Base-by-base conservation (phyloP, 2,329 filamentous ascomycete genomes). In the Elsinoe australis region DNA sequence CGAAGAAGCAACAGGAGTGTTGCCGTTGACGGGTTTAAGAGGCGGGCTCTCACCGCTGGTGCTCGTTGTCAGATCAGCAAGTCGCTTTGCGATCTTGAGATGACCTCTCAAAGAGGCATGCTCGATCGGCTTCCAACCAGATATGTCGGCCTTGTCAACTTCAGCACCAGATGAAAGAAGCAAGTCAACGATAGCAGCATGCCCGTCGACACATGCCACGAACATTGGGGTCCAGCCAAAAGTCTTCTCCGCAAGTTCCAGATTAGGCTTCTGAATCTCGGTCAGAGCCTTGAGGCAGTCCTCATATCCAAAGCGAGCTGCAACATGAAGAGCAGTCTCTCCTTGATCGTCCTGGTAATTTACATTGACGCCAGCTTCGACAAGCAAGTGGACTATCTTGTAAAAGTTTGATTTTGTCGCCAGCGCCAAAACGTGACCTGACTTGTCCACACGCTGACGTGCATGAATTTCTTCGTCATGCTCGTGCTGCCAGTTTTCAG, bases 171-270 rank as follows among this genome's bases (percentile, higher is more conserved):
- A 83, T 41, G 83, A 77, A 32, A 94, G 76, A 3, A 98, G 73
- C 18, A 92, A 71, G 59, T 88, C 76, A 0, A 85, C 85, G 32
- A 95, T 79, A 0, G 75, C 67, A 8, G 87, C 65, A 54, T 88
- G 83, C 0, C 90, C 90, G 59, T 98, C 89, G 2, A 96, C 90
- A 47, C 85, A 86, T 7, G 90, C 87, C 54, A 95, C 84, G 60
- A 95, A 92, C 9, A 98, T 71, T n/a, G 92, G 87, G 1, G 92
- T 95, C 90, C 92, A 98, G 2, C 83, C 80, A 61, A 94, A 96
- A 0, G 84, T 83, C 47, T 83, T 85, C 61, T 98, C 92, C 0
- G 76, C 69, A 28, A 94, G 69, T 57, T 95, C 84, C 0, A 88
- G 70, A 53, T 95, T 70, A 0, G 82, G 81, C 59, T 82, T 87